phyloP scores from a whole-genome alignment of 306 rosid species.

The Lathyrus aphaca region DNA sequence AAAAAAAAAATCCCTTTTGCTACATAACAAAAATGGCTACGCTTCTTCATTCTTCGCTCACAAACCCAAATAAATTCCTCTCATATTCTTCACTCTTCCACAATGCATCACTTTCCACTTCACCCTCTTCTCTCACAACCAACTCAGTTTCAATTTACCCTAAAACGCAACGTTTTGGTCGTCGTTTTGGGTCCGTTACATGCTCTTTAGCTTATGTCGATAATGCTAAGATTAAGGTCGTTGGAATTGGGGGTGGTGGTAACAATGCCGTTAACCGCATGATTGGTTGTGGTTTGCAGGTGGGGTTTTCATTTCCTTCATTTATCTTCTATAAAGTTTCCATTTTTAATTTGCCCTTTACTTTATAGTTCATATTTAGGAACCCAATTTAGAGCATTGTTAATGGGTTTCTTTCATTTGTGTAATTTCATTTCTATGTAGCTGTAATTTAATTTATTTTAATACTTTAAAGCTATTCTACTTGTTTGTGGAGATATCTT shows the following conservation, averaged over 20 bases:
- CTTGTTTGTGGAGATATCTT: constrained; percentile 17
- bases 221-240: constrained; percentile 90
- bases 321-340: constrained; percentile 4
- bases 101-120: constrained; percentile 42
- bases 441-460: not conserved
- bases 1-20: not conserved
- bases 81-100: constrained; percentile 47
- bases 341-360: constrained; percentile 26
- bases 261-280: constrained; percentile 99
- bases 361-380: not conserved
- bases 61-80: constrained; percentile 56
- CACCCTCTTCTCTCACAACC: constrained; percentile 35
- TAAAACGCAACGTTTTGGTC: constrained; percentile 43
- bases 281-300: constrained; percentile 95
- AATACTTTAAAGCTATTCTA: constrained; percentile 4
- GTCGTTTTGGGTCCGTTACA: constrained; percentile 48
- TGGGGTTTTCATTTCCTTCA: constrained; percentile 40
- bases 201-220: constrained; percentile 72
- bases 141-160: constrained; percentile 35
- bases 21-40: constrained; percentile 51
- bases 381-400: constrained; percentile 23
- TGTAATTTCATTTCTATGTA: not conserved
- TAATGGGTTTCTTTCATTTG: constrained; percentile 9
- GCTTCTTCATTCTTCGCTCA: constrained; percentile 54
- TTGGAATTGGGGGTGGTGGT: constrained; percentile 98